Conservation (phyloP, 2,329 filamentous ascomycete genomes). For the Aspergillus hiratsukae region DNA sequence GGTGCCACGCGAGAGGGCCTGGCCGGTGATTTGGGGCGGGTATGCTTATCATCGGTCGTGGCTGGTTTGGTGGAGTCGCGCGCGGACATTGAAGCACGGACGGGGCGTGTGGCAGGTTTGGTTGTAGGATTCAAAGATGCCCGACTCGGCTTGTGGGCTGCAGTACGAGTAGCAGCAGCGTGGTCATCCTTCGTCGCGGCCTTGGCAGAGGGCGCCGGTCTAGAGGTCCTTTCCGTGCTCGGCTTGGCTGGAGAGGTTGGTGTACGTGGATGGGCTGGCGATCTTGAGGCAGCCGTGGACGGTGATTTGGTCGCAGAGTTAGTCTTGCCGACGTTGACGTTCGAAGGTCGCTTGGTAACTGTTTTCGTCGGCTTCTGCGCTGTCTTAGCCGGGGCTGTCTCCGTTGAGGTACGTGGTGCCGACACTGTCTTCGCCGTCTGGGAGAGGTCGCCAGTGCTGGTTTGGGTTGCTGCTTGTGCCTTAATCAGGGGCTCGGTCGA, state of each 20-base stretch:
- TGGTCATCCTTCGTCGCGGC: slow-evolving; percentile 25
- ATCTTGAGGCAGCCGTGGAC: slow-evolving; percentile 14
- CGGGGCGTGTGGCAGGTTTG: slow-evolving; percentile 23
- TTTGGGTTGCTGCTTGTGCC: background rate
- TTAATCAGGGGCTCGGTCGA: background rate
- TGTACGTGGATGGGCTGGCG: slow-evolving; percentile 17
- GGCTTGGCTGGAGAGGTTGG: slow-evolving; percentile 19
- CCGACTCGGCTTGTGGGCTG: slow-evolving; percentile 29
- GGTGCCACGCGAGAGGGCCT: slow-evolving; percentile 37
- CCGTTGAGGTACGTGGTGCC: slow-evolving; percentile 2
- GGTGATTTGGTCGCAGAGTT: slow-evolving; percentile 19
- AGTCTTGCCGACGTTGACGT: slow-evolving; percentile 25
- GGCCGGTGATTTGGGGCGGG: slow-evolving; percentile 38
- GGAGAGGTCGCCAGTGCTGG: slow-evolving; percentile 3
- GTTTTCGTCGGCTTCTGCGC: slow-evolving; percentile 21
- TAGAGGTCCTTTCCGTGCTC: slow-evolving; percentile 15
- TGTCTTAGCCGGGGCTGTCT: slow-evolving; percentile 4
- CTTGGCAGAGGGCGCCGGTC: slow-evolving; percentile 17
- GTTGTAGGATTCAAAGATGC: slow-evolving; percentile 25
- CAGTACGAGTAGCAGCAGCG: slow-evolving; percentile 25
- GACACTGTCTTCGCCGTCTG: slow-evolving; percentile 12
- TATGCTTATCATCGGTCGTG: slow-evolving; percentile 23
- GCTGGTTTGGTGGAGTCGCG: slow-evolving; percentile 24
- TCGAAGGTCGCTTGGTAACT: slow-evolving; percentile 30
- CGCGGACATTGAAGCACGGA: slow-evolving; percentile 27